phyloP scores from a whole-genome alignment of 2,329 filamentous ascomycete genomes.

The Penicillium sp. region DNA sequence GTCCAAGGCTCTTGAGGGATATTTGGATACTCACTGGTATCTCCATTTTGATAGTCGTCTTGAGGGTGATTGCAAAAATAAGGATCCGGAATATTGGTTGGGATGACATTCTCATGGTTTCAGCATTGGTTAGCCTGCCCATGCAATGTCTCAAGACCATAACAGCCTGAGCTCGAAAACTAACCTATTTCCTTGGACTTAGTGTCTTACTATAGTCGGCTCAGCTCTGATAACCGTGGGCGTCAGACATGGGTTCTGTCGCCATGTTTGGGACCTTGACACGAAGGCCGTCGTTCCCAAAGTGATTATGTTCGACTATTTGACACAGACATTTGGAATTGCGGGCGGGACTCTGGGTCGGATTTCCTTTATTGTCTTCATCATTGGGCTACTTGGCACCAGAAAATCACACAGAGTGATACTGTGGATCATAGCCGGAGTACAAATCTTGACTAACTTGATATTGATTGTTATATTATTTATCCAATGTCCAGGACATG shows the following conservation, averaged over 20 bases:
- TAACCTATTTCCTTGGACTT: conserved; percentile 2
- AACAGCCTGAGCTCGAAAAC: neutral
- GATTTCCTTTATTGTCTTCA: conserved; percentile 25
- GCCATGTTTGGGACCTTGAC: conserved; percentile 8
- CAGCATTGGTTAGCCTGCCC: conserved; percentile 21
- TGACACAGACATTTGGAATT: conserved; percentile 25
- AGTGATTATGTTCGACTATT: conserved; percentile 27
- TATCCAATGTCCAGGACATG: conserved; percentile 24
- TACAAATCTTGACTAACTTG: conserved; percentile 25
- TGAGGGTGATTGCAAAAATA: conserved; percentile 23
- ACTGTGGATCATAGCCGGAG: conserved; percentile 18
- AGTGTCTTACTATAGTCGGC: conserved; percentile 22
- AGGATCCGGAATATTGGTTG: conserved; percentile 21
- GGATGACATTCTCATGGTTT: conserved; percentile 26
- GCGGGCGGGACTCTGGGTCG: conserved; percentile 22
- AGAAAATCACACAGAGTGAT: conserved; percentile 15
- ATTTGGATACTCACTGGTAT: conserved; percentile 22
- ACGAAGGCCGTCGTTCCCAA: neutral
- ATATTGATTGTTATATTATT: conserved; percentile 28
- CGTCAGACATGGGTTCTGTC: conserved; percentile 22
- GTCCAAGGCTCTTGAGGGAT: conserved; percentile 19
- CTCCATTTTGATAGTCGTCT: conserved; percentile 14
- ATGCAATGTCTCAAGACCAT: no score
- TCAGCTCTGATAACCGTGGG: conserved; percentile 23
- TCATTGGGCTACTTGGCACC: conserved; percentile 21